Conservation (phyloP, 2,329 filamentous ascomycete genomes). For the Fusarium phyllophilum region DNA sequence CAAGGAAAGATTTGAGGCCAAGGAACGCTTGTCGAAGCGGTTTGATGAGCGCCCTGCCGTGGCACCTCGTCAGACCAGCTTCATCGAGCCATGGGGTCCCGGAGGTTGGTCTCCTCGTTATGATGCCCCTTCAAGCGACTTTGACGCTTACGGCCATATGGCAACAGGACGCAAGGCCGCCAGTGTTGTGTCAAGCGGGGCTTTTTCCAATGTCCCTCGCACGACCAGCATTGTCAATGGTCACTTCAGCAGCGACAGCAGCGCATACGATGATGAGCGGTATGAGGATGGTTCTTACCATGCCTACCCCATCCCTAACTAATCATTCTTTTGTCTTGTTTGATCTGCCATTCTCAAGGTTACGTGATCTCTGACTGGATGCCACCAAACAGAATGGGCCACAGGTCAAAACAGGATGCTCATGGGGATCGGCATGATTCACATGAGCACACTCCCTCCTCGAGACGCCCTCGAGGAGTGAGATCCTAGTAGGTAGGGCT, state of each 20-base stretch:
- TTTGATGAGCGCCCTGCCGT: conserved; percentile 50
- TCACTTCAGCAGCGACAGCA: conserved; percentile 46
- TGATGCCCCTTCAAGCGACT: conserved; percentile 39
- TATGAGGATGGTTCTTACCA: conserved; percentile 52
- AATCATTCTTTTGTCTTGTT: conserved; percentile 25
- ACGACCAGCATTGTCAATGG: conserved; percentile 42
- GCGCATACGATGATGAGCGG: conserved; percentile 44
- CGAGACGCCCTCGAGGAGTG: conserved; percentile 8
- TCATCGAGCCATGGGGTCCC: conserved; percentile 49
- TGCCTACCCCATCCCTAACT: conserved; percentile 48
- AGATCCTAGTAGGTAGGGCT: conserved; percentile 34
- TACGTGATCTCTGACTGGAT: neutral
- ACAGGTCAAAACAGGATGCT: conserved; percentile 20
- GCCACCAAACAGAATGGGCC: conserved; percentile 1
- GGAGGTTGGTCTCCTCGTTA: conserved; percentile 45
- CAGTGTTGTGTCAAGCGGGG: conserved; percentile 37
- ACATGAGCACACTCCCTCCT: conserved; percentile 13
- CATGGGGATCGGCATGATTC: conserved; percentile 7
- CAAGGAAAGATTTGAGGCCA: conserved; percentile 45
- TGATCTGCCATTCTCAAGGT: conserved; percentile 12
- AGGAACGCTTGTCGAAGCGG: conserved; percentile 51
- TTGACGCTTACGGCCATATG: conserved; percentile 44
- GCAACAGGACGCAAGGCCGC: conserved; percentile 43
- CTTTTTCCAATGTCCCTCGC: conserved; percentile 47
- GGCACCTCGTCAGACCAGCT: conserved; percentile 47